A percentile compares a stretch with the other conserved stretches of the same genome.
These are phyloP conservation scores for Coemansia sp. DNA, from an alignment of 192 early-diverging fungal species.

Conservation along the genomic window DNA sequence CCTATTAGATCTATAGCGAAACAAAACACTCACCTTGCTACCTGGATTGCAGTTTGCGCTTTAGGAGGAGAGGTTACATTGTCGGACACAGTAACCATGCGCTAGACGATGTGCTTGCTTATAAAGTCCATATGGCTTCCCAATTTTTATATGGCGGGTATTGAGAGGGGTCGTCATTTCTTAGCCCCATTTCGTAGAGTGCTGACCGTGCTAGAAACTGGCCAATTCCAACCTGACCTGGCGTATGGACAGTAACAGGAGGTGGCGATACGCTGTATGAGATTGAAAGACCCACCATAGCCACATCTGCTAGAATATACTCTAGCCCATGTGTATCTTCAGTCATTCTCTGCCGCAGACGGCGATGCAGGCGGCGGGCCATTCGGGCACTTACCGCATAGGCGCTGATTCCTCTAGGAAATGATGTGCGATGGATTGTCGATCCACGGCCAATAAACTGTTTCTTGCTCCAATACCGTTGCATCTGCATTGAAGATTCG, in stretches of 20 bases:
- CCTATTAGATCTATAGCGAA: background rate
- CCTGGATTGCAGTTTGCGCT: background rate
- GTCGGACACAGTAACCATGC: background rate
- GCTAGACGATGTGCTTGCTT: slow-evolving; percentile 1
- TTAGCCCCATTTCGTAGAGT: slow-evolving; percentile 11
- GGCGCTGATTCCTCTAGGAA: slow-evolving; percentile 19
- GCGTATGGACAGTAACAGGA: slow-evolving; percentile 8
- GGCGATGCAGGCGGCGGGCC: slow-evolving; percentile 13
- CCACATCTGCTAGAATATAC: slow-evolving; percentile 27
- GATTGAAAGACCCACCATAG: slow-evolving; percentile 14
- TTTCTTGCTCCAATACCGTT: slow-evolving; percentile 10
- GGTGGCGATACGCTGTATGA: slow-evolving; percentile 35
- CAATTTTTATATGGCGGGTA: slow-evolving; percentile 26
- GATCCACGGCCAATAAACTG: slow-evolving; percentile 11
- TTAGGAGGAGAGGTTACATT: background rate
- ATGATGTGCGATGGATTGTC: slow-evolving; percentile 9
- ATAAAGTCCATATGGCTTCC: slow-evolving; percentile 13
- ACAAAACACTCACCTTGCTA: background rate
- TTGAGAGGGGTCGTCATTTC: slow-evolving; percentile 17
- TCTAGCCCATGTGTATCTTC: slow-evolving; percentile 21
- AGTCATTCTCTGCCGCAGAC: slow-evolving; percentile 12
- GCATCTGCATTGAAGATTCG: slow-evolving; percentile 10
- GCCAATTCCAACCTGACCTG: background rate
- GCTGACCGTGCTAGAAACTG: slow-evolving; percentile 24
- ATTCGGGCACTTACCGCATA: slow-evolving; percentile 25